A percentile compares a stretch with the other conserved stretches of the same genome.
phyloP scores from a whole-genome alignment of 2,329 filamentous ascomycete species.

The Talaromyces sp. region DNA sequence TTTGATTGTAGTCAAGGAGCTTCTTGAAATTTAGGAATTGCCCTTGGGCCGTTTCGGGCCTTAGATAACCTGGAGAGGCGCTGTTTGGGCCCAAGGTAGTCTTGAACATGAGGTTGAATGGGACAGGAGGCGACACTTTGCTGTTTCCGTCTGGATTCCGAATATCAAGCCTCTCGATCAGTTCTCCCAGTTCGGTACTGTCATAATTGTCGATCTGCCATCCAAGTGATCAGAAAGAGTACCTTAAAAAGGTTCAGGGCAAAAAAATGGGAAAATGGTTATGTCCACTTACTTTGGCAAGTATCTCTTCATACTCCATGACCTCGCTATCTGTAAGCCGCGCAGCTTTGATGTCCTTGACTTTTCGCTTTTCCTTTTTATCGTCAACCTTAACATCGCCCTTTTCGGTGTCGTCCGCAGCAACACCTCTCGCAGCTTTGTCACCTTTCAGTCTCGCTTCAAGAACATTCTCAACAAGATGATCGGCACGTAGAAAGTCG shows the following conservation, averaged over 20 bases:
- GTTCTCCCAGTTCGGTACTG: constrained; percentile 74
- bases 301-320: constrained; percentile 81
- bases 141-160: constrained; percentile 77
- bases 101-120: constrained; percentile 92
- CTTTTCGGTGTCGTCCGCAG: constrained; percentile 46
- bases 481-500: constrained; percentile 91
- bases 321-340: constrained; percentile 83
- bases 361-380: constrained; percentile 78
- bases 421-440: constrained; percentile 74
- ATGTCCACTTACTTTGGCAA: constrained; percentile 55
- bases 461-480: constrained; percentile 90
- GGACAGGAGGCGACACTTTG: constrained; percentile 71
- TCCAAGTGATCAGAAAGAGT: neutral
- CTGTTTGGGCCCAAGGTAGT: constrained; percentile 82
- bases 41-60: constrained; percentile 83
- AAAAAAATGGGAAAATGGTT: neutral
- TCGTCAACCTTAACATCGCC: constrained; percentile 69
- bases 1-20: constrained; percentile 81
- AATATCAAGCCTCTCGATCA: constrained; percentile 89
- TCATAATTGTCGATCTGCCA: constrained; percentile 81
- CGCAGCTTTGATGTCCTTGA: constrained; percentile 68
- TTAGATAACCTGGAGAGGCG: constrained; percentile 69
- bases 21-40: constrained; percentile 88
- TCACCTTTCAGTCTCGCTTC: constrained; percentile 82
- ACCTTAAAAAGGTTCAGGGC: neutral